phyloP scores from a whole-genome alignment of 768 basidiomycete genomes.

The Rickenella mellea region DNA sequence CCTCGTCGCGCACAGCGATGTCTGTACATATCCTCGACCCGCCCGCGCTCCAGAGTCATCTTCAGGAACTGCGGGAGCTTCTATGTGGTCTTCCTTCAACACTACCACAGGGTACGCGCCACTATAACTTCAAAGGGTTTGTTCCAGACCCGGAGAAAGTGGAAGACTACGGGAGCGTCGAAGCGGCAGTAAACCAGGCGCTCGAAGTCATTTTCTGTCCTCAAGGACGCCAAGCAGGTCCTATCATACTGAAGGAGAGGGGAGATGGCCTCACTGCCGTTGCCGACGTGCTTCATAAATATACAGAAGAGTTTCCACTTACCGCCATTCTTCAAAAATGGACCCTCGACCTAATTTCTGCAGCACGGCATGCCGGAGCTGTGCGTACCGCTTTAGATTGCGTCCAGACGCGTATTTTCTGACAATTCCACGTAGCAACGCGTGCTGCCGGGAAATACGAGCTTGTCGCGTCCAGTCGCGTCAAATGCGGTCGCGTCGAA shows the following conservation, averaged over 20 bases:
- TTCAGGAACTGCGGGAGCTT: too few species aligned
- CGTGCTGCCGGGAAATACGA: not conserved
- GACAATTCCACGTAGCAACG: too few species aligned
- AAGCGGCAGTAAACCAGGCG: slow-evolving; percentile 2
- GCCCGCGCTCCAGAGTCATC: too few species aligned
- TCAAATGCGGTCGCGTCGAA: not conserved
- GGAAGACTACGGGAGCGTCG: not conserved
- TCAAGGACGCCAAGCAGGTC: not conserved
- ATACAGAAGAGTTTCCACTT: slow-evolving; percentile 3
- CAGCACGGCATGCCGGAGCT: slow-evolving; percentile 2
- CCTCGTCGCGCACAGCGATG: too few species aligned
- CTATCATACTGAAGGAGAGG: slow-evolving; percentile 5
- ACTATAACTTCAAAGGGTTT: not conserved
- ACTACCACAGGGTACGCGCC: not conserved
- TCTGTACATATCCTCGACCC: too few species aligned
- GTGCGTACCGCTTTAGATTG: slow-evolving; percentile 3
- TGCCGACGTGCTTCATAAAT: slow-evolving; percentile 4
- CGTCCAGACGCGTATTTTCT: too few species aligned
- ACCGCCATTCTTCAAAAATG: slow-evolving; percentile 11
- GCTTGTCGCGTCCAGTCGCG: not conserved
- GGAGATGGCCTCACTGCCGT: slow-evolving; percentile 5
- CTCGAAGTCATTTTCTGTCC: slow-evolving; percentile 2
- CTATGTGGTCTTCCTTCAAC: too few species aligned
- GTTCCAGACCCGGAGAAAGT: not conserved
- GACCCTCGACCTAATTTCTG: slow-evolving; percentile 9